A percentile compares a stretch with the other conserved stretches of the same genome.
Evolutionary conservation across 2,329 filamentous ascomycete species (phyloP).

Genomic region (Cladosporium oxysporum): DNA sequence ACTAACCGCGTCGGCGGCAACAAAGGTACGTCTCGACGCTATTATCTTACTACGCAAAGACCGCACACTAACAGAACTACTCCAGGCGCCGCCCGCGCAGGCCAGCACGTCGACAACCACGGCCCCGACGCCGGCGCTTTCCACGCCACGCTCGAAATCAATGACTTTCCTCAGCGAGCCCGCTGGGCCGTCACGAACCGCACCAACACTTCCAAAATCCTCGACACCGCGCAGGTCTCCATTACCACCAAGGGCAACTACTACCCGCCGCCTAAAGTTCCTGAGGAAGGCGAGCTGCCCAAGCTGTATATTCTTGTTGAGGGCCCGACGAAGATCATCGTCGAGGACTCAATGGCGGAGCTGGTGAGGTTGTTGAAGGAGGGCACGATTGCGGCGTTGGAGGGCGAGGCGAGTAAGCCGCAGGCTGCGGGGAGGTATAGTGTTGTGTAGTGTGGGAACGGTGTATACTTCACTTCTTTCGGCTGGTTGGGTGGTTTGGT

Average conservation of each 20-base stretch:
- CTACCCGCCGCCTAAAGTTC: slow-evolving; percentile 80
- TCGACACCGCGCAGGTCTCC: slow-evolving; percentile 89
- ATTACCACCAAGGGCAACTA: slow-evolving; percentile 97
- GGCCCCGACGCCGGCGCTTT: slow-evolving; percentile 95
- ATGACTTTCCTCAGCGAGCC: slow-evolving; percentile 98
- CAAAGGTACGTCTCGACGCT: slow-evolving; percentile 56
- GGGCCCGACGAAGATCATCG: slow-evolving; percentile 90
- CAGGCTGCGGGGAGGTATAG: slow-evolving; percentile 77
- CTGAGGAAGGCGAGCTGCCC: slow-evolving; percentile 72
- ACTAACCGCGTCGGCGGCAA: slow-evolving; percentile 80
- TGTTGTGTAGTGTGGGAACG: slow-evolving; percentile 55
- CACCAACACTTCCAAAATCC: slow-evolving; percentile 96
- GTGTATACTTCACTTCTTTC: neutral
- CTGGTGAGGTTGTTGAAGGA: slow-evolving; percentile 85
- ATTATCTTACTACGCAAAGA: neutral
- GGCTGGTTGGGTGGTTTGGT: too few species aligned
- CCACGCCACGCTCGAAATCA: slow-evolving; percentile 97
- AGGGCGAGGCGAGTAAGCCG: slow-evolving; percentile 80
- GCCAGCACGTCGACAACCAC: slow-evolving; percentile 97
- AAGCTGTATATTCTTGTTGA: slow-evolving; percentile 98
- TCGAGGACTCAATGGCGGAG: slow-evolving; percentile 87
- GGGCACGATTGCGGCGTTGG: slow-evolving; percentile 83
- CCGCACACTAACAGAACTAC: slow-evolving; percentile 10
- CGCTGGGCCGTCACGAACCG: slow-evolving; percentile 98
- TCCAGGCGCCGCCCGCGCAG: slow-evolving; percentile 71